A percentile compares a stretch with the other conserved stretches of the same genome.
phyloP scores from a whole-genome alignment of 2,329 filamentous ascomycete species.

The Pyrenochaeta sp. region DNA sequence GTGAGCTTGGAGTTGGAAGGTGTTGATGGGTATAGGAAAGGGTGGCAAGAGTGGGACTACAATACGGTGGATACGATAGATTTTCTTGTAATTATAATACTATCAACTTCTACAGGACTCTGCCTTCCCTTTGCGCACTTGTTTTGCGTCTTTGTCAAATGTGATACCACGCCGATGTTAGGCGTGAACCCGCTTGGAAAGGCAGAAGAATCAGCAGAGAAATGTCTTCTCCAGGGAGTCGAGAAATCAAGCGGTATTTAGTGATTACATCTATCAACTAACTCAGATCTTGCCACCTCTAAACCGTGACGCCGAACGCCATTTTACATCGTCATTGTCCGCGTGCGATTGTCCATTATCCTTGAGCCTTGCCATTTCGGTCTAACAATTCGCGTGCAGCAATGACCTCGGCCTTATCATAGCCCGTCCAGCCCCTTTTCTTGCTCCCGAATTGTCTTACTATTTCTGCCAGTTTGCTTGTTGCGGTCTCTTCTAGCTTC shows the following conservation, averaged over 20 bases:
- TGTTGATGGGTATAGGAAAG: not conserved
- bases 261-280: not conserved
- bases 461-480: constrained; percentile 78
- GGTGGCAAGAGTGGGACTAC: not conserved
- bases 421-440: constrained; percentile 76
- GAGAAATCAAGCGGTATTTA: not conserved
- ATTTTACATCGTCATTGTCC: not conserved
- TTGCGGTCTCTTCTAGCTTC: constrained; percentile 76
- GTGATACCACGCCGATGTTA: too few species aligned
- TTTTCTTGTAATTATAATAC: constrained; percentile 8
- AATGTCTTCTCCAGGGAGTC: not conserved
- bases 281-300: not conserved
- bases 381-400: constrained; percentile 74
- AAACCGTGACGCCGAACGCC: constrained; percentile 15
- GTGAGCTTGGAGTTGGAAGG: not conserved
- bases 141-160: too few species aligned
- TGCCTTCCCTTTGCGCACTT: too few species aligned
- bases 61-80: not conserved
- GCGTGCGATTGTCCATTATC: constrained; percentile 8
- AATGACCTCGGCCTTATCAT: constrained; percentile 74
- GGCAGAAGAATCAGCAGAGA: too few species aligned
- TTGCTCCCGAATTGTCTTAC: constrained; percentile 67
- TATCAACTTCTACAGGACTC: not conserved
- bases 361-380: constrained; percentile 52
- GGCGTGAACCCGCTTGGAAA: too few species aligned